Evolutionary conservation across 331 rosid species (phyloP).

Genomic region (Dryas integrifolia): DNA sequence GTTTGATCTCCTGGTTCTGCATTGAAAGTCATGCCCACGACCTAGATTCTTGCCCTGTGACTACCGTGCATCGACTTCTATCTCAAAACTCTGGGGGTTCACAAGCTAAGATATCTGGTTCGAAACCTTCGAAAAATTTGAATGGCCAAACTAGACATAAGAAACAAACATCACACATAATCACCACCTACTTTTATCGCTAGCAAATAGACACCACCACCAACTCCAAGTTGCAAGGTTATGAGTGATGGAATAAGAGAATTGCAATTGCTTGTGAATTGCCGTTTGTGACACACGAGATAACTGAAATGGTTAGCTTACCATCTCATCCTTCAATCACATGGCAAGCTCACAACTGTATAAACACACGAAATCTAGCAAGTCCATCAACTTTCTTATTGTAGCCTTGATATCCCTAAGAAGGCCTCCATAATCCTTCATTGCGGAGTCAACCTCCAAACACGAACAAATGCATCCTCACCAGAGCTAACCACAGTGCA

Average conservation of each 20-base stretch:
- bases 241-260: background rate
- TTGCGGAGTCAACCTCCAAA: constrained; percentile 71
- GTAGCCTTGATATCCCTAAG: constrained; percentile 27
- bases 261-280: background rate
- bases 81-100: background rate
- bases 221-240: constrained; percentile 21
- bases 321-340: background rate
- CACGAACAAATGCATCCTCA: constrained; percentile 95
- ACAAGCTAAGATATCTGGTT: background rate
- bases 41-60: background rate
- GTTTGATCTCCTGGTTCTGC: background rate
- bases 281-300: background rate
- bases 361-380: constrained; percentile 21
- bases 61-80: background rate
- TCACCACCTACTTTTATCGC: constrained; percentile 11
- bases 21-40: background rate
- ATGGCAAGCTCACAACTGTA: constrained; percentile 20
- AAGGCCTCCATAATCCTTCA: constrained; percentile 32
- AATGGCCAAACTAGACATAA: background rate
- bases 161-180: constrained; percentile 7
- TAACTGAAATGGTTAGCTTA: background rate
- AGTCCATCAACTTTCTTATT: constrained; percentile 11
- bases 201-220: constrained; percentile 2
- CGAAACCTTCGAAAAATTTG: background rate
- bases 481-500: constrained; percentile 82